Base-by-base conservation (phyloP, 208 protist species). In the Acanthamoeba lenticulata region DNA sequence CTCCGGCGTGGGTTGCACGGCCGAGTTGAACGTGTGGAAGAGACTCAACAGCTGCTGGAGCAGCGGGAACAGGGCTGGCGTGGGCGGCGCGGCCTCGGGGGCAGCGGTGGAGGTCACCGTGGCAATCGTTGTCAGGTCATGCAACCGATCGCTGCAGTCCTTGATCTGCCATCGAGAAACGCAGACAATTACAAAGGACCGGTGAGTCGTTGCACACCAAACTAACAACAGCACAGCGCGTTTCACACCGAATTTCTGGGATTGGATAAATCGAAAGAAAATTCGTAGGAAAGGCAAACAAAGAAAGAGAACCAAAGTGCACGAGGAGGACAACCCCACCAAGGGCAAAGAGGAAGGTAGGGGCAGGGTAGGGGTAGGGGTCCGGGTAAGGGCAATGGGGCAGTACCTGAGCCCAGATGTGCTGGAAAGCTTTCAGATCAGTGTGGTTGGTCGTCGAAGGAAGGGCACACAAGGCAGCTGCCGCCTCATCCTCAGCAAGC, bases 31-130 rank as follows among this genome's bases (percentile, higher is more conserved):
- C 4, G 67, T 77, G 67, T 77, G 67, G 67, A 77, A 77, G 67
- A 77, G 67, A 36, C 67, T 44, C 34, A 77, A 36, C 67, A 77
- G 67, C 67, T 77, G 67, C 67, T 77, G 67, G 67, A 77, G 67
- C 19, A 77, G 67, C 5, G 67, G 67, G 21, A 77, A 77, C 67
- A 77, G 38, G 19, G 67, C 67, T 15, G 67, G 67, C 67, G 67
- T 77, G 19, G 67, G 24, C 34, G 67, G 44, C 11, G 36, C 5
- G 15, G 29, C 6, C 0, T 42, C 13, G 34, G 67, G 13, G 13
- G 62, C 62, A 7, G 27, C 29, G 15, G 29, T 27, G 34, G 65
- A 15, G 6, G 67, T 44, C 57, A 67, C 57, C 36, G 67, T 77
- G 15, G 67, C 67, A 19, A 77, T 44, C 9, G 67, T 44, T 17